These are phyloP conservation scores for Cadophora sp. DNA, from an alignment of 2,329 filamentous ascomycete genomes.

Conservation along the genomic window DNA sequence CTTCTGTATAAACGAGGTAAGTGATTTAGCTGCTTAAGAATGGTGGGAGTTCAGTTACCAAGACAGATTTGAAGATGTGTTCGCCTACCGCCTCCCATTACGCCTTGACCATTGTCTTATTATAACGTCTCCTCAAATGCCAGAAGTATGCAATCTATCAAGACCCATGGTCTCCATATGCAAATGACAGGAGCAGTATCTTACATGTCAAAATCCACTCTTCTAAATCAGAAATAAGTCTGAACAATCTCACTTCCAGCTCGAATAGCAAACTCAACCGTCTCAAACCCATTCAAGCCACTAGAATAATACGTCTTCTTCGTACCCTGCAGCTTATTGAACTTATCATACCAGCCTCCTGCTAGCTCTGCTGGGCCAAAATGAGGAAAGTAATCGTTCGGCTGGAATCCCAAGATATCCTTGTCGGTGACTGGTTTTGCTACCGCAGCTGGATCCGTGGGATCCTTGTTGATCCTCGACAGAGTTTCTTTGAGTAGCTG, in stretches of 20 bases:
- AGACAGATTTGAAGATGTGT: too few species aligned
- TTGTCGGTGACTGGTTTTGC: slow-evolving; percentile 9
- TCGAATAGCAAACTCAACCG: slow-evolving; percentile 18
- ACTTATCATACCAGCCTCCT: slow-evolving; percentile 20
- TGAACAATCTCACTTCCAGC: slow-evolving; percentile 15
- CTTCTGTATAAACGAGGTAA: too few species aligned
- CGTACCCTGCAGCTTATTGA: slow-evolving; percentile 15
- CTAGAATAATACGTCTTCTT: slow-evolving; percentile 18
- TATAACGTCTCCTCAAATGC: too few species aligned
- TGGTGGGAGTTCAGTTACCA: too few species aligned
- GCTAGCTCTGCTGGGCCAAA: slow-evolving; percentile 15
- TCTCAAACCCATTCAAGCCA: slow-evolving; percentile 22
- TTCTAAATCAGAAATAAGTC: slow-evolving; percentile 15
- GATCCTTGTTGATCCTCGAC: slow-evolving; percentile 17
- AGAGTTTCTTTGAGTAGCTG: slow-evolving; percentile 8
- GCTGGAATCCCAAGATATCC: slow-evolving; percentile 15
- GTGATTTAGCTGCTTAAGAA: too few species aligned
- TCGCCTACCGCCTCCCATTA: too few species aligned
- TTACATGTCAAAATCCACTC: not conserved
- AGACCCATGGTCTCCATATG: not conserved
- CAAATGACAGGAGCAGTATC: not conserved
- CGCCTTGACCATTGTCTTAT: too few species aligned
- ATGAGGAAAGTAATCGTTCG: slow-evolving; percentile 21
- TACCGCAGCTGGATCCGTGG: not conserved
- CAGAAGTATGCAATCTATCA: too few species aligned